These are phyloP conservation scores for Grosmannia serpens DNA, from an alignment of 2,329 filamentous ascomycete genomes.

Conservation along the genomic window DNA sequence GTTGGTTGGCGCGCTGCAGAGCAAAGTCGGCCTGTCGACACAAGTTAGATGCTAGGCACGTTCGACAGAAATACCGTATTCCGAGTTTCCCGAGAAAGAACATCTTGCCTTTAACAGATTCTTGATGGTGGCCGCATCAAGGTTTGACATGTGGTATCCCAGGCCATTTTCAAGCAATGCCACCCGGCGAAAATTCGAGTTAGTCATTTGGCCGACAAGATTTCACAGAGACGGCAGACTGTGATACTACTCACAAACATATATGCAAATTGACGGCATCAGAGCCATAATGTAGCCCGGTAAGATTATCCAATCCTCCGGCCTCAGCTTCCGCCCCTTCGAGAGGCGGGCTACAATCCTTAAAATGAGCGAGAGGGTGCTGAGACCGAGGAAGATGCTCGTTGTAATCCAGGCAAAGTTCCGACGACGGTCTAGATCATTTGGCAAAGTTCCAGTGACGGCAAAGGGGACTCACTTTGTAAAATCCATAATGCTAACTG, in stretches of 20 bases:
- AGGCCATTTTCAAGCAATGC: background rate
- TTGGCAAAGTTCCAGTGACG: background rate
- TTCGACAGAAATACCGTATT: background rate
- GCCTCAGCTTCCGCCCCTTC: background rate
- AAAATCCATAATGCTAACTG: background rate
- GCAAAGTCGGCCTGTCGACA: constrained; percentile 9
- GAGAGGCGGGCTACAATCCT: background rate
- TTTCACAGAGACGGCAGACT: background rate
- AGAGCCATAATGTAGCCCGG: background rate
- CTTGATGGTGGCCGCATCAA: background rate
- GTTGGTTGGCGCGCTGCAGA: constrained; percentile 11
- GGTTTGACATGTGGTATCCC: background rate
- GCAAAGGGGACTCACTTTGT: background rate
- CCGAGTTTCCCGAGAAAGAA: too few species aligned
- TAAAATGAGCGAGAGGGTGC: background rate
- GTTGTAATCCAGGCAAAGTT: background rate
- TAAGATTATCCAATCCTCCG: background rate
- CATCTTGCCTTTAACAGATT: background rate
- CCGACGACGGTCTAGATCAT: background rate
- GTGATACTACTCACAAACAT: background rate
- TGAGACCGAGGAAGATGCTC: background rate
- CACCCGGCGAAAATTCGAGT: background rate
- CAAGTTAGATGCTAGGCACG: background rate
- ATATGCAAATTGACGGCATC: background rate
- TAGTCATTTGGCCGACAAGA: background rate